A percentile compares a stretch with the other conserved stretches of the same genome.
Evolutionary conservation across 2,329 filamentous ascomycete genomes (phyloP).

Genomic region (Aphanoascus verrucosus): DNA sequence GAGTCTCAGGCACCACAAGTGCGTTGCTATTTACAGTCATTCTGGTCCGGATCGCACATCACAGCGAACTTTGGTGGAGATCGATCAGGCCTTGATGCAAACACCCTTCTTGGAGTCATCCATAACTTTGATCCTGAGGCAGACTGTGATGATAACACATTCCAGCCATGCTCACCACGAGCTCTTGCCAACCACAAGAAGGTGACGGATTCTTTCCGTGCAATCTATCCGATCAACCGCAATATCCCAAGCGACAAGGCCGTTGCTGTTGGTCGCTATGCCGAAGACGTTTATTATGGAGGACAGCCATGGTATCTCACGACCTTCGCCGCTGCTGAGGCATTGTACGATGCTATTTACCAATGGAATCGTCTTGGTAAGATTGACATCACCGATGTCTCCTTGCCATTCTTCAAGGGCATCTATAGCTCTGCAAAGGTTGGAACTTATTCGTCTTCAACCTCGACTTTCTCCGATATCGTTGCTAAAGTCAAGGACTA

Average conservation of each 20-base stretch:
- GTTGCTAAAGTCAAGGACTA: constrained; percentile 52
- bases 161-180: constrained; percentile 61
- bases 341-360: constrained; percentile 64
- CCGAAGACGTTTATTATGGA: constrained; percentile 62
- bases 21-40: constrained; percentile 61
- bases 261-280: constrained; percentile 55
- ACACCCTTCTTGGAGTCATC: constrained; percentile 56
- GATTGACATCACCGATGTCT: constrained; percentile 54
- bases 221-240: constrained; percentile 58
- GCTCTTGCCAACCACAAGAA: constrained; percentile 66
- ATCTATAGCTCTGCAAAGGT: constrained; percentile 46
- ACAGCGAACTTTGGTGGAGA: constrained; percentile 57
- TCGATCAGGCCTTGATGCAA: constrained; percentile 60
- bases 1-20: constrained; percentile 56
- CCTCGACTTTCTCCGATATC: constrained; percentile 35
- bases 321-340: constrained; percentile 65
- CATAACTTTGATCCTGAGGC: constrained; percentile 58
- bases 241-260: constrained; percentile 51
- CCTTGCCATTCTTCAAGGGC: constrained; percentile 61
- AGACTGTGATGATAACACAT: constrained; percentile 57
- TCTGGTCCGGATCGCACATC: constrained; percentile 59
- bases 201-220: constrained; percentile 64
- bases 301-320: constrained; percentile 73
- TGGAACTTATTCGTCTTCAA: constrained; percentile 54
- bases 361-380: constrained; percentile 57